Conservation (phyloP, 2,329 filamentous ascomycete species). For the Verticillium nubilum region DNA sequence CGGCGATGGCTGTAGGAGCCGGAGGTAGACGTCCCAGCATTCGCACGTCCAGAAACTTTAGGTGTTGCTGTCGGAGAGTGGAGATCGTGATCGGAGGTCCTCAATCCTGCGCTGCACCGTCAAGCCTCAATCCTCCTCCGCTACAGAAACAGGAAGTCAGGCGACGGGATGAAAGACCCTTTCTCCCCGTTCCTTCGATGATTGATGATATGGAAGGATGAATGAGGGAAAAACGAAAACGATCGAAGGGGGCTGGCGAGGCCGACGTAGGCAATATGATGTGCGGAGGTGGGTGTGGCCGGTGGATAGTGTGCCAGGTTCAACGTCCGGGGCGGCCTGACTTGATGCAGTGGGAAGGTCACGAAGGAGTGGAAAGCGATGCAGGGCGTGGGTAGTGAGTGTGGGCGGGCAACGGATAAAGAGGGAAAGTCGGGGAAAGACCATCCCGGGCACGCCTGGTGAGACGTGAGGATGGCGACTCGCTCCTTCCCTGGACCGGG, state of each 20-base stretch:
- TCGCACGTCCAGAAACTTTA: background rate
- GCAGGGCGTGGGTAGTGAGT: background rate
- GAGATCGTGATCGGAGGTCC: background rate
- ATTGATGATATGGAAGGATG: background rate
- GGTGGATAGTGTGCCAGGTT: background rate
- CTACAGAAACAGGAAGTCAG: background rate
- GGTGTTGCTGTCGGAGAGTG: background rate
- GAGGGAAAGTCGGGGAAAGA: background rate
- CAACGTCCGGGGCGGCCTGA: background rate
- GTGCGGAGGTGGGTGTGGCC: background rate
- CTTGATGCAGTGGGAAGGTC: background rate
- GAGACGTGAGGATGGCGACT: background rate
- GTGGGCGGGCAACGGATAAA: background rate
- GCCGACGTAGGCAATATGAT: background rate
- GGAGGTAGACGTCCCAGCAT: background rate
- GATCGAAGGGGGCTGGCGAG: background rate
- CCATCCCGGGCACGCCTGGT: background rate
- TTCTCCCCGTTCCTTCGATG: background rate
- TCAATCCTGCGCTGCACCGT: background rate
- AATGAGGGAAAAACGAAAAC: background rate
- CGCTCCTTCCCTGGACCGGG: background rate
- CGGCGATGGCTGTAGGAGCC: background rate
- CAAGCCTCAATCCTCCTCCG: background rate
- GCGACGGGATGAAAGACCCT: background rate
- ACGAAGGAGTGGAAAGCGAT: background rate